phyloP scores from a whole-genome alignment of 2,329 filamentous ascomycete species.

The Fusarium verticillioides region DNA sequence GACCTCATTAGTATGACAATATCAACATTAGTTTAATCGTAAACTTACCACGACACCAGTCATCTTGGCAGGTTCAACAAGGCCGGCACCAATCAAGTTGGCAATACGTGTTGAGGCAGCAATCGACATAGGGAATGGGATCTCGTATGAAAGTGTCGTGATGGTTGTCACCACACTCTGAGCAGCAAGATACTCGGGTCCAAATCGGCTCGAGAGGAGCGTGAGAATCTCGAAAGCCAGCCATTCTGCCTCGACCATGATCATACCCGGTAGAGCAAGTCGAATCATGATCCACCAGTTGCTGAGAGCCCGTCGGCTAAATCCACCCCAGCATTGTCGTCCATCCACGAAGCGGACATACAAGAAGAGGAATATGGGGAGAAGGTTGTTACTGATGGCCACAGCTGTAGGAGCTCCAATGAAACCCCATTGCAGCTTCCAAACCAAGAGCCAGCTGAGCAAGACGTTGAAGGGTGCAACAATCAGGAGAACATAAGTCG shows the following conservation, averaged over 20 bases:
- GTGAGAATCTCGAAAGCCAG: conserved; percentile 93
- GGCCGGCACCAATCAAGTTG: conserved; percentile 88
- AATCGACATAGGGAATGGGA: conserved; percentile 91
- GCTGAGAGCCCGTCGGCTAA: conserved; percentile 73
- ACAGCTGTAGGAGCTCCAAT: conserved; percentile 86
- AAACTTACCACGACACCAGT: conserved; percentile 77
- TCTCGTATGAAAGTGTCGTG: conserved; percentile 84
- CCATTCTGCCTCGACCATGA: conserved; percentile 96
- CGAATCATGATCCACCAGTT: conserved; percentile 88
- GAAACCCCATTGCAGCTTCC: conserved; percentile 76
- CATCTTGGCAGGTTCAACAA: conserved; percentile 82
- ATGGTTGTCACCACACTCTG: conserved; percentile 87
- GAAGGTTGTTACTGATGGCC: conserved; percentile 78
- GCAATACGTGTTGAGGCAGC: conserved; percentile 89
- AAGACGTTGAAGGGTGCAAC: conserved; percentile 82
- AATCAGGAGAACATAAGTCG: conserved; percentile 79
- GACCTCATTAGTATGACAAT: background rate
- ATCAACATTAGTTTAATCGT: background rate
- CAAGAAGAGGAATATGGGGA: conserved; percentile 79
- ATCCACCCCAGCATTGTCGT: conserved; percentile 84
- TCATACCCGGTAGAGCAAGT: conserved; percentile 85
- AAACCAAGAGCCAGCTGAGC: conserved; percentile 83
- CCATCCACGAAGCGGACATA: conserved; percentile 82
- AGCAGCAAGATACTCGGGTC: conserved; percentile 82
- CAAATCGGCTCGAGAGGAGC: conserved; percentile 82